A percentile compares a stretch with the other conserved stretches of the same genome.
These are phyloP conservation scores for Coemansia sp. DNA, from an alignment of 192 early-diverging fungal species.

Conservation along the genomic window DNA sequence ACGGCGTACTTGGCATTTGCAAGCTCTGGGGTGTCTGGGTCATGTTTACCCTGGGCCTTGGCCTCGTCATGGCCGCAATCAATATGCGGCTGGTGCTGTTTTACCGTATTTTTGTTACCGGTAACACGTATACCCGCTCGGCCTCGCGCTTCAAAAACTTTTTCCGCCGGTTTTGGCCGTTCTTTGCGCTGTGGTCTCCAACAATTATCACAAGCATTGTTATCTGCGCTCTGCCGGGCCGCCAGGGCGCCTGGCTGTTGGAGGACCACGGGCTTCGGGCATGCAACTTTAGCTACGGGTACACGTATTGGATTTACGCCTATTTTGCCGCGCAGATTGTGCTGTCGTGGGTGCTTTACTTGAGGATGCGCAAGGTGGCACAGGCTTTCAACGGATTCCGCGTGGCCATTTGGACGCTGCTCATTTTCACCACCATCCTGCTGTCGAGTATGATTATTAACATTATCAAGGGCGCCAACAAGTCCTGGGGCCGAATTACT, in stretches of 20 bases:
- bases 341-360: constrained; percentile 34
- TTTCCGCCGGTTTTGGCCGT: constrained; percentile 37
- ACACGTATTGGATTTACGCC: constrained; percentile 35
- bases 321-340: constrained; percentile 36
- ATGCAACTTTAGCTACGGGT: constrained; percentile 36
- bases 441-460: constrained; percentile 37
- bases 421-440: constrained; percentile 24
- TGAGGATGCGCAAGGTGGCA: constrained; percentile 35
- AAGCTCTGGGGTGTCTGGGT: constrained; percentile 37
- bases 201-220: constrained; percentile 28
- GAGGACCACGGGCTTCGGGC: constrained; percentile 37
- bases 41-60: constrained; percentile 27
- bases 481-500: constrained; percentile 32
- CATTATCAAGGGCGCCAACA: constrained; percentile 40
- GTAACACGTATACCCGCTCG: constrained; percentile 19
- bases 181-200: constrained; percentile 30
- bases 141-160: constrained; percentile 15
- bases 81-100: constrained; percentile 40
- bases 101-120: constrained; percentile 36
- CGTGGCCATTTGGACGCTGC: constrained; percentile 39
- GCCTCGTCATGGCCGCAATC: constrained; percentile 19
- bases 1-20: constrained; percentile 29
- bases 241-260: constrained; percentile 36
- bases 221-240: constrained; percentile 19
- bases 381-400: constrained; percentile 44